These are phyloP conservation scores for Salix arbutifolia DNA, from an alignment of 345 rosid genomes.

Conservation along the genomic window DNA sequence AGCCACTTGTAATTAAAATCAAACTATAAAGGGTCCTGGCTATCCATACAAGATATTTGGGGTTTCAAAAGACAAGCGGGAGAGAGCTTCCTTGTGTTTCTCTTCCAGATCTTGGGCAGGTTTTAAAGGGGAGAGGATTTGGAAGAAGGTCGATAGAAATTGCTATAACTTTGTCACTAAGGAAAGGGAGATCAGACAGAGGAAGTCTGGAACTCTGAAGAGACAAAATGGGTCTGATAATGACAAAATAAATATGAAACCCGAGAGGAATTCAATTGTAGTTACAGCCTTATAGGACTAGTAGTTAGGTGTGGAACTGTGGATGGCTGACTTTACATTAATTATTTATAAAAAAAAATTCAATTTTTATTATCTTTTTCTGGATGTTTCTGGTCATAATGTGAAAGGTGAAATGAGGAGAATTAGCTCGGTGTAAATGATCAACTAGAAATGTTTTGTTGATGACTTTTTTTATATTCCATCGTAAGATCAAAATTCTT, in stretches of 20 bases:
- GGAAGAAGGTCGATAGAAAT: neutral
- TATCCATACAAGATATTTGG: neutral
- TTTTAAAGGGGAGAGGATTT: neutral
- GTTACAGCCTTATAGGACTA: neutral
- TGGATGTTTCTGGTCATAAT: neutral
- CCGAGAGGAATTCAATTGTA: neutral
- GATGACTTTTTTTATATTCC: no score
- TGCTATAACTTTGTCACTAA: neutral
- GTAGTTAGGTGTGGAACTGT: neutral
- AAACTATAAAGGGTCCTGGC: neutral
- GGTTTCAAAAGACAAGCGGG: neutral
- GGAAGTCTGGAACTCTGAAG: slow-evolving; percentile 12
- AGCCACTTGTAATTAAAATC: slow-evolving; percentile 30
- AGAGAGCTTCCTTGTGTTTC: neutral
- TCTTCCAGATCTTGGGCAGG: neutral
- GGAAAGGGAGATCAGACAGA: neutral
- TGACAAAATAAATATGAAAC: neutral
- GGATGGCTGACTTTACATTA: neutral
- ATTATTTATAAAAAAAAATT: no score
- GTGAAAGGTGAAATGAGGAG: neutral
- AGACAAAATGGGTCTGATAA: neutral
- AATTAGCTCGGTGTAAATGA: no score
- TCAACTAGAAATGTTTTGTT: no score
- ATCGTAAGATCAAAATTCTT: no score
- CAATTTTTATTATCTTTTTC: neutral